Base-by-base conservation (phyloP, 139 green algal species). In the Chlamydomonas schloesseri region DNA sequence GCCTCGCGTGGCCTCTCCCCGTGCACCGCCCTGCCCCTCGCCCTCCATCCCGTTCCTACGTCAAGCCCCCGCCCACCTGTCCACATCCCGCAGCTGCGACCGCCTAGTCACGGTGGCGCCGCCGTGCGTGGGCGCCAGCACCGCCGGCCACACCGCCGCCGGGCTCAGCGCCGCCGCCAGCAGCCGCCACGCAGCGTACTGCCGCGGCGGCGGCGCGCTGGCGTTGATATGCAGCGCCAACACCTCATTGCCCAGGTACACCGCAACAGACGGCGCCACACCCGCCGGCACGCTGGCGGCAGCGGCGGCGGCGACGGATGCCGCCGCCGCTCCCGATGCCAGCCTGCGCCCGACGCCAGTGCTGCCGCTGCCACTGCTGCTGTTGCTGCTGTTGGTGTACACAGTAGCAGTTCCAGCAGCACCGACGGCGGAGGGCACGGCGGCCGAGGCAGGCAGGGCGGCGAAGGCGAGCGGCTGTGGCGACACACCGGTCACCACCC, bases 31-130 rank as follows among this genome's bases (percentile, higher is more conserved):
- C 28, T 13, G 42, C 62, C 18, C 21, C 42, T 0, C 21, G 5
- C 28, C 17, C 31, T 1, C 37, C 64, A 20, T 67, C 73, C 64
- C 42, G 42, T 29, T 62, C 77, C 28, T 62, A 37, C 29, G 64
- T 84, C 17, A 65, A 31, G 31, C 37, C 64, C 42, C 14, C 42
- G 53, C 68, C 78, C 78, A 84, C 6, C 42, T 29, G 28, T 74
- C 46, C n/a, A 84, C 78, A n/a, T 84, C 62, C 20, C 1, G 1
- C 64, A 84, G 42, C 78, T 84, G 78, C 37, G 78, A 84, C 4
- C 1, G 18, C 13, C 78, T 64, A 3, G 46, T 18, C 46, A 74
- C 64, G 3, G 78, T 84, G 4, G 64, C 57, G n/a, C 60, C 64
- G 42, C 78, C 78, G 64, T 84, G 64, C 5, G 3, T 34, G 20